These are phyloP conservation scores for Penicillium sp. DNA, from an alignment of 2,329 filamentous ascomycete species.

Conservation along the genomic window DNA sequence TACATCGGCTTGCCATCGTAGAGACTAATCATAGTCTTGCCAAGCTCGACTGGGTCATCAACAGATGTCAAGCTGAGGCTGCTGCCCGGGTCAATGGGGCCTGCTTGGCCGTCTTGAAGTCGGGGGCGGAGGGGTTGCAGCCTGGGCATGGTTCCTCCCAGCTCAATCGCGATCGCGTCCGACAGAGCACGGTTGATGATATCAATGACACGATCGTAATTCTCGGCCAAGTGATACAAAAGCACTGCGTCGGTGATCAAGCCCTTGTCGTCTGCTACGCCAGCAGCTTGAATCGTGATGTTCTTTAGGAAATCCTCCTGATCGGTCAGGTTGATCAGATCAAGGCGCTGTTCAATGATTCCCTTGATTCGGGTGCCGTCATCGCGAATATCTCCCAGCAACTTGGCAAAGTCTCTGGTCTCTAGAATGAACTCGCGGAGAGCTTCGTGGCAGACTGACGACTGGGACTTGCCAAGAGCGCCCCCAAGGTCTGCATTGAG, in stretches of 20 bases:
- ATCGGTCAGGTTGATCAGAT: slow-evolving; percentile 76
- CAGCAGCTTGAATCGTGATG: slow-evolving; percentile 91
- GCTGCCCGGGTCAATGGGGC: slow-evolving; percentile 43
- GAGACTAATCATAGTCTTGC: slow-evolving; percentile 63
- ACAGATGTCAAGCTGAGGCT: slow-evolving; percentile 67
- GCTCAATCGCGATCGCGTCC: slow-evolving; percentile 82
- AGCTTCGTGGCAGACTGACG: slow-evolving; percentile 85
- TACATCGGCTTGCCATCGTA: slow-evolving; percentile 66
- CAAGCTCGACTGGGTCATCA: slow-evolving; percentile 67
- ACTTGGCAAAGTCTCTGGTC: slow-evolving; percentile 89
- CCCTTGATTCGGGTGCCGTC: slow-evolving; percentile 86
- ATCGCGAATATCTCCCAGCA: slow-evolving; percentile 86
- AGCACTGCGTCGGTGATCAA: slow-evolving; percentile 91
- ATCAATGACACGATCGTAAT: slow-evolving; percentile 90
- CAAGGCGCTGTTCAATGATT: slow-evolving; percentile 81
- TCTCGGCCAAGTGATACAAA: slow-evolving; percentile 89
- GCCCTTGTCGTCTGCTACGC: slow-evolving; percentile 91
- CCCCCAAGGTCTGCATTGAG: slow-evolving; percentile 83
- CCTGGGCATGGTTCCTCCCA: slow-evolving; percentile 78
- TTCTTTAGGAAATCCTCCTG: slow-evolving; percentile 84
- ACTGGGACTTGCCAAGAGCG: slow-evolving; percentile 74
- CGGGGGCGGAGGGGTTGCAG: slow-evolving; percentile 80
- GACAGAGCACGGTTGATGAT: slow-evolving; percentile 90
- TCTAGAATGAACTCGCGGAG: slow-evolving; percentile 94
- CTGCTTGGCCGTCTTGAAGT: slow-evolving; percentile 43